A percentile compares a stretch with the other conserved stretches of the same genome.
These are phyloP conservation scores for Hericium alpestre DNA, from an alignment of 768 basidiomycete species.

Conservation along the genomic window DNA sequence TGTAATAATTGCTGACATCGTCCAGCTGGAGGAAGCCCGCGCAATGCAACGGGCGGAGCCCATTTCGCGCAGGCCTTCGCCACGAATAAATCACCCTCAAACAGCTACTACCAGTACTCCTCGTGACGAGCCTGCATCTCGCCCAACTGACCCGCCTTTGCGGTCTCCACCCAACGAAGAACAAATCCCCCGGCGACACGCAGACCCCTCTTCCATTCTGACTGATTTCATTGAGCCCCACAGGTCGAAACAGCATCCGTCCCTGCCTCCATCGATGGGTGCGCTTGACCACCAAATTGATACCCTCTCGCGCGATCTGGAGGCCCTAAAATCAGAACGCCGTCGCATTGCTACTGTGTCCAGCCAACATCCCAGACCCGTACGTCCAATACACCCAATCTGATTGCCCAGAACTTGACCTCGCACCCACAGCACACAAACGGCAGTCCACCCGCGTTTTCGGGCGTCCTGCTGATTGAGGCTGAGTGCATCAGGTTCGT, in stretches of 20 bases:
- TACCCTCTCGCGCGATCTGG: not conserved
- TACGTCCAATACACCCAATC: not conserved
- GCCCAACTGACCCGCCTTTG: not conserved
- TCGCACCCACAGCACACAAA: not conserved
- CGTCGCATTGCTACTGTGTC: not conserved
- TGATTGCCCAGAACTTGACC: too few relatives aligned
- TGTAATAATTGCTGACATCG: not conserved
- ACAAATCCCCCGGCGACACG: not conserved
- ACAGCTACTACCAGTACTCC: too few relatives aligned
- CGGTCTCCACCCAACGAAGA: not conserved
- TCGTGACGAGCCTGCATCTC: not conserved
- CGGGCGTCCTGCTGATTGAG: slow-evolving; percentile 7
- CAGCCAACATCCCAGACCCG: not conserved
- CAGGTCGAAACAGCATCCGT: not conserved
- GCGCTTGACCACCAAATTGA: not conserved
- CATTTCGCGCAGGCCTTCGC: too few relatives aligned
- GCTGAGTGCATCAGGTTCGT: slow-evolving; percentile 13
- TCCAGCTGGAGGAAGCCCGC: not conserved
- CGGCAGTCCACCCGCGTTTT: not conserved
- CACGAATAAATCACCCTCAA: too few relatives aligned
- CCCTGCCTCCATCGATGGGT: not conserved
- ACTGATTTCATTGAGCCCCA: not conserved
- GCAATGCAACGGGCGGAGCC: too few relatives aligned
- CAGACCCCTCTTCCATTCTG: not conserved
- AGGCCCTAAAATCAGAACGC: not conserved